phyloP scores from a whole-genome alignment of 257 asterid genomes.

The Osmanthus fragrans region DNA sequence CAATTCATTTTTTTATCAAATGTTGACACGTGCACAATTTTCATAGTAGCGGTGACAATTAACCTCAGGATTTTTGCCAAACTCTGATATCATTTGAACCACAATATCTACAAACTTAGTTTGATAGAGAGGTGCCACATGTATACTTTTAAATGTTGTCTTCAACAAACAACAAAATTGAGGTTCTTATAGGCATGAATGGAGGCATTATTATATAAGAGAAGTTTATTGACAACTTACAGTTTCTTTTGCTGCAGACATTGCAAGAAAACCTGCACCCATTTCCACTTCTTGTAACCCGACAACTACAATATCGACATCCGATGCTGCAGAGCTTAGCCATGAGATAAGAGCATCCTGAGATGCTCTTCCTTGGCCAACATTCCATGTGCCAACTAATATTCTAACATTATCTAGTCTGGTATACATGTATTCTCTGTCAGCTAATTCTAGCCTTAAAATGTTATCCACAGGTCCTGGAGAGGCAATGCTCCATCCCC shows the following conservation, averaged over 20 bases:
- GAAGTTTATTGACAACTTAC: conserved; percentile 44
- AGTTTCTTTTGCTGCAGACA: conserved; percentile 99
- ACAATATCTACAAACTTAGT: too few species aligned
- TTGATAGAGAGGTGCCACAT: background rate
- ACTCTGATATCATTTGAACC: background rate
- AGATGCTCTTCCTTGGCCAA: conserved; percentile 92
- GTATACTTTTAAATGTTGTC: background rate
- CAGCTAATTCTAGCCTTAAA: conserved; percentile 56
- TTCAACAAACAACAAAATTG: background rate
- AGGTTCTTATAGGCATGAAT: background rate
- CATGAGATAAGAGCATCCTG: conserved; percentile 82
- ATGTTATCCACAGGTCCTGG: conserved; percentile 81
- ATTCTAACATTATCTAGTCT: conserved; percentile 58
- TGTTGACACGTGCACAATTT: background rate
- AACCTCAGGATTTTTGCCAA: background rate
- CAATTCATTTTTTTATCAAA: background rate
- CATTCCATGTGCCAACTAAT: conserved; percentile 95
- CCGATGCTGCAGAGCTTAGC: conserved; percentile 71
- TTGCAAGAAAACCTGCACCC: conserved; percentile 99
- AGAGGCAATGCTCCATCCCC: conserved; percentile 90
- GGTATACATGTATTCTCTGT: conserved; percentile 54
- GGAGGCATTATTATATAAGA: background rate
- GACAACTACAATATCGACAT: conserved; percentile 79
- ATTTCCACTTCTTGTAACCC: conserved; percentile 98
- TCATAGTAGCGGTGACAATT: background rate